Percentiles rank a stretch among this genome's conserved stretches.
Evolutionary conservation across 2,329 filamentous ascomycete genomes (phyloP).

Genomic region (Colletotrichum tanaceti): DNA sequence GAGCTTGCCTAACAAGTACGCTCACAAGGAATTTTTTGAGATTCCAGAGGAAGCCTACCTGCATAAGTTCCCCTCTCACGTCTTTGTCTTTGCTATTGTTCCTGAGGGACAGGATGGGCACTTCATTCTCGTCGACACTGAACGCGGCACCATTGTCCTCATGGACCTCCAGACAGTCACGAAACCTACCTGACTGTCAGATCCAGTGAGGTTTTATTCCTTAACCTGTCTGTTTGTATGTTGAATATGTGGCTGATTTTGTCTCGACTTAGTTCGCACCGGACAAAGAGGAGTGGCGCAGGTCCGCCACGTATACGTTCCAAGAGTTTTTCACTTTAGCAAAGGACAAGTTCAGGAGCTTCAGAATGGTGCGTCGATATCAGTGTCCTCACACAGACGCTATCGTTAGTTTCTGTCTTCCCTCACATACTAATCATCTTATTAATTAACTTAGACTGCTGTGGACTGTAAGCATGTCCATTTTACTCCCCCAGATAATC

Average conservation of each 20-base stretch:
- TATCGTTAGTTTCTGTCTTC: too few relatives aligned
- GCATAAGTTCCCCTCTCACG: slow-evolving; percentile 4
- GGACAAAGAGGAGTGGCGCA: slow-evolving; percentile 22
- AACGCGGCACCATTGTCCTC: slow-evolving; percentile 22
- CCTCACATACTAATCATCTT: too few relatives aligned
- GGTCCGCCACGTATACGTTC: slow-evolving; percentile 15
- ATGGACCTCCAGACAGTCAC: slow-evolving; percentile 2
- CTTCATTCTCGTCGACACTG: slow-evolving; percentile 19
- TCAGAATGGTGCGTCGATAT: slow-evolving; percentile 7
- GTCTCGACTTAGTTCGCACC: background rate
- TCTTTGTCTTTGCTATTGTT: slow-evolving; percentile 13
- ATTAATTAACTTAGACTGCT: too few relatives aligned
- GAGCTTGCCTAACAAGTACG: slow-evolving; percentile 12
- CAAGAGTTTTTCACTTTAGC: slow-evolving; percentile 21
- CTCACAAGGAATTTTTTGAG: slow-evolving; percentile 1
- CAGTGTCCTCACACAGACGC: too few relatives aligned
- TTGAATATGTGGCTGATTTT: background rate
- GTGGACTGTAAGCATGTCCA: too few relatives aligned
- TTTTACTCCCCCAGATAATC: too few relatives aligned
- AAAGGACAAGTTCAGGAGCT: slow-evolving; percentile 18
- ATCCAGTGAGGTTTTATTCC: slow-evolving; percentile 13
- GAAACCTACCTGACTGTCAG: slow-evolving; percentile 12
- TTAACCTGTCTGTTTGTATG: background rate
- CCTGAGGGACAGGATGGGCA: background rate
- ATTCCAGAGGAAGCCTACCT: background rate